Evolutionary conservation across 1,139 yeast genomes (phyloP).

Genomic region (Candida labiduridarum): DNA sequence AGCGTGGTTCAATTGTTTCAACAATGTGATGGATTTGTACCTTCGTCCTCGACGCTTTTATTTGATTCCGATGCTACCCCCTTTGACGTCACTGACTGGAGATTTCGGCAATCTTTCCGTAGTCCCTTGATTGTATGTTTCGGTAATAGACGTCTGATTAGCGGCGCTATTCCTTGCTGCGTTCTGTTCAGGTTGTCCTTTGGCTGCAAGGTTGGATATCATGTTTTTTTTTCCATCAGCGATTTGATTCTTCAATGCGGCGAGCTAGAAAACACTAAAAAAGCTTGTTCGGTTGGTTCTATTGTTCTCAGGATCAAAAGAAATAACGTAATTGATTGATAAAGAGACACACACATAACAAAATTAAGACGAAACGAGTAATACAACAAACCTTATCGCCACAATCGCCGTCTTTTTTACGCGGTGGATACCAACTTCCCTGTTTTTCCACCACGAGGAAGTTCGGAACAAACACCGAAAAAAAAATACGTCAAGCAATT

Average conservation of each 20-base stretch:
- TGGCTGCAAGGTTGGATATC: background rate
- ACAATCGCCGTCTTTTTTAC: background rate
- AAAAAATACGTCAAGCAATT: no score
- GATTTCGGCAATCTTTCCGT: no score
- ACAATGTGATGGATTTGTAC: no score
- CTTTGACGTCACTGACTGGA: no score
- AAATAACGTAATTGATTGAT: no score
- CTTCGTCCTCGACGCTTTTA: no score
- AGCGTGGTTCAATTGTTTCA: no score
- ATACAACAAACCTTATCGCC: background rate
- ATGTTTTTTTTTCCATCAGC: background rate
- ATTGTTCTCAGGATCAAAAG: no score
- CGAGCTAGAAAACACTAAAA: no score
- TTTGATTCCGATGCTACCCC: no score
- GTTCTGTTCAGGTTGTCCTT: background rate
- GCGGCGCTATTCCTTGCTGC: background rate
- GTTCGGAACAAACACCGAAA: background rate
- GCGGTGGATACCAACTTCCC: background rate
- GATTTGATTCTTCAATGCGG: background rate
- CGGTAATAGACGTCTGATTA: background rate
- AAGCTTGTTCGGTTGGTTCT: no score
- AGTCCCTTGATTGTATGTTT: background rate
- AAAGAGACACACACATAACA: no score
- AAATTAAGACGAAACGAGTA: background rate
- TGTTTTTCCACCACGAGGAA: background rate